Percentiles rank a stretch among this genome's conserved stretches.
phyloP scores from a whole-genome alignment of 495 filamentous ascomycete species.

The Aspergillus sclerotioniger region DNA sequence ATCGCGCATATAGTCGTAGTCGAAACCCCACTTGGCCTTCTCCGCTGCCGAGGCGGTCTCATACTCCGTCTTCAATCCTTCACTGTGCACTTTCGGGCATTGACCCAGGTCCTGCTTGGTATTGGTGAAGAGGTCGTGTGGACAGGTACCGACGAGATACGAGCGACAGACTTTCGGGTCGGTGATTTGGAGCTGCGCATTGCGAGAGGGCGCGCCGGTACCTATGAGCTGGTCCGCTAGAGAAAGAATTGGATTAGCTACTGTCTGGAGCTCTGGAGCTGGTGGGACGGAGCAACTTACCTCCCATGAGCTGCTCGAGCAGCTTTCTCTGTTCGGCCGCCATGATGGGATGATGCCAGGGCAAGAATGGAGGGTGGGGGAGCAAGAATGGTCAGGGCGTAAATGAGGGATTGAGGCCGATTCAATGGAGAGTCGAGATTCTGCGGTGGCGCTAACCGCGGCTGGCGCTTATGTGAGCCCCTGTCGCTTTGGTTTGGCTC shows the following conservation, averaged over 20 bases:
- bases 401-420: conserved; percentile 3
- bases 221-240: conserved; percentile 78
- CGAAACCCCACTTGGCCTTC: conserved; percentile 79
- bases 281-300: conserved; percentile 28
- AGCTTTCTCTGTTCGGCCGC: conserved; percentile 94
- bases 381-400: conserved; percentile 1
- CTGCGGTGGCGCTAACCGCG: conserved; percentile 29
- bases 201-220: conserved; percentile 64
- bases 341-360: conserved; percentile 52
- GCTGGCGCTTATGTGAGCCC: conserved; percentile 19
- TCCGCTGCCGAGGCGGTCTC: conserved; percentile 63
- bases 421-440: conserved; percentile 6
- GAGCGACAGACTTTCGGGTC: conserved; percentile 95
- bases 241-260: conserved; percentile 35
- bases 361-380: conserved; percentile 10
- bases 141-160: conserved; percentile 90
- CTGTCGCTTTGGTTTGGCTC: neutral
- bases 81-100: conserved; percentile 87
- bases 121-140: conserved; percentile 99
- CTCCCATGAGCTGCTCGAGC: conserved; percentile 78
- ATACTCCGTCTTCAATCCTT: conserved; percentile 85
- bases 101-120: conserved; percentile 96
- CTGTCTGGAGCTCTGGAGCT: conserved; percentile 1
- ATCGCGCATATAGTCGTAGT: conserved; percentile 94
- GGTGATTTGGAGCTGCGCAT: conserved; percentile 78